Evolutionary conservation across 495 filamentous ascomycete species (phyloP).

Genomic region (Letharia lupina): DNA sequence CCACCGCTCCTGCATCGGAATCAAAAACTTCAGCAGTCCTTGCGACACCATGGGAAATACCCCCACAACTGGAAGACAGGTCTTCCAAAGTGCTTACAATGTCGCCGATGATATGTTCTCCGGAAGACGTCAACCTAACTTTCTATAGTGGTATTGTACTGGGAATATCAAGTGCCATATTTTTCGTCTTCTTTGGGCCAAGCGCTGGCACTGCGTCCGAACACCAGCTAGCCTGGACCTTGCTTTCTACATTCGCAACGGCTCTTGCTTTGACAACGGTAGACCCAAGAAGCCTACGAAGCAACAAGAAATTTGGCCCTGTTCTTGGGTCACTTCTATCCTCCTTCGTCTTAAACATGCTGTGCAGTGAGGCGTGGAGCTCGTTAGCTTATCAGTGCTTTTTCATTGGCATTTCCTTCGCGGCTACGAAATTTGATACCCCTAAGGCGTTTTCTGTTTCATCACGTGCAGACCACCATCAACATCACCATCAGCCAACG

Average conservation of each 20-base stretch:
- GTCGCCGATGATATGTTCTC: conserved; percentile 24
- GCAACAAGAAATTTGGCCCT: conserved; percentile 19
- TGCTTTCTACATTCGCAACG: conserved; percentile 16
- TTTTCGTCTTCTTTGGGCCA: conserved; percentile 14
- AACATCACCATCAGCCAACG: conserved; percentile 27
- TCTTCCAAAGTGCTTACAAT: conserved; percentile 2
- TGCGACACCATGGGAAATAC: conserved; percentile 16
- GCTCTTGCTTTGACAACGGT: conserved; percentile 16
- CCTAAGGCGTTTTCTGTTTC: conserved; percentile 17
- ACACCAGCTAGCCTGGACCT: conserved; percentile 13
- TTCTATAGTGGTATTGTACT: conserved; percentile 18
- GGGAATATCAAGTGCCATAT: conserved; percentile 10
- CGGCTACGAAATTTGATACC: conserved; percentile 26
- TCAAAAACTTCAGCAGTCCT: conserved; percentile 19
- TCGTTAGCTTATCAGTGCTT: conserved; percentile 20
- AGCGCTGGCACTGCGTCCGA: conserved; percentile 1
- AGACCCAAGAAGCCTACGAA: conserved; percentile 17
- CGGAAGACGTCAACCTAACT: conserved; percentile 23
- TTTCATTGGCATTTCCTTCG: conserved; percentile 24
- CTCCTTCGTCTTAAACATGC: conserved; percentile 6
- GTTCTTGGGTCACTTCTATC: conserved; percentile 21
- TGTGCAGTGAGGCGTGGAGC: conserved; percentile 15
- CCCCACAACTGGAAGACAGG: background rate
- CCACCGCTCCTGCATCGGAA: conserved; percentile 13
- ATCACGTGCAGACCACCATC: conserved; percentile 35